Conservation (phyloP, 108 stramenopile species). For the Bacterosira constricta region DNA sequence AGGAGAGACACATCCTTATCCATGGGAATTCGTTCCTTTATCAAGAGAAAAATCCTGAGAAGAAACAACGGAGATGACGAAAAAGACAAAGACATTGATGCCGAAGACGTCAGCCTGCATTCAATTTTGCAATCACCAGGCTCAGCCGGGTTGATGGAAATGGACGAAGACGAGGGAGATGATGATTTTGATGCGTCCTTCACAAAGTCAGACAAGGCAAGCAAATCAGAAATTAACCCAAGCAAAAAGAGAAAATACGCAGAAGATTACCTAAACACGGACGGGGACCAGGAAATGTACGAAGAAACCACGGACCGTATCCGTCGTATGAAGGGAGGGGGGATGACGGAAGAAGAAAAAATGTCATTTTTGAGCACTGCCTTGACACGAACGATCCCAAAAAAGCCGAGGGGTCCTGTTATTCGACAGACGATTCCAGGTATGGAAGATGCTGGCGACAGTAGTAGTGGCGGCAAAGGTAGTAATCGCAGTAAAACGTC, state of each 20-base stretch:
- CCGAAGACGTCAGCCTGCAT: slow-evolving; percentile 24
- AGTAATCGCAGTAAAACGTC: not conserved
- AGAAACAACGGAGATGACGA: slow-evolving; percentile 15
- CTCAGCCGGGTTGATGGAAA: slow-evolving; percentile 41
- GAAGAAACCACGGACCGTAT: slow-evolving; percentile 50
- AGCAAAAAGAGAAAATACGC: not conserved
- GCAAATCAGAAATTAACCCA: not conserved
- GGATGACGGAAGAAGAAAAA: slow-evolving; percentile 70
- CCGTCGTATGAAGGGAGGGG: slow-evolving; percentile 55
- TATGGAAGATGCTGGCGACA: slow-evolving; percentile 16
- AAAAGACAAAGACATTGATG: not conserved
- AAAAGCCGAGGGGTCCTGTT: slow-evolving; percentile 39
- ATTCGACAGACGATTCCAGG: slow-evolving; percentile 50
- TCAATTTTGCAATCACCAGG: slow-evolving; percentile 30
- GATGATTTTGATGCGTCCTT: not conserved
- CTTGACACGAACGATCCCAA: slow-evolving; percentile 35
- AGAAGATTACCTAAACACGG: not conserved
- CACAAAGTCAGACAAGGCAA: not conserved
- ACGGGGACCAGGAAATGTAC: slow-evolving; percentile 11
- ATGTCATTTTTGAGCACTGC: slow-evolving; percentile 50
- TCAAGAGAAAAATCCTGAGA: slow-evolving; percentile 32
- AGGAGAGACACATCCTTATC: slow-evolving; percentile 17
- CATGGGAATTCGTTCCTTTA: slow-evolving; percentile 48
- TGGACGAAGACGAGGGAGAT: slow-evolving; percentile 4
- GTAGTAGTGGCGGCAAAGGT: not conserved